phyloP scores from a whole-genome alignment of 164 flowering plant genomes.

The Litsea cubeba region DNA sequence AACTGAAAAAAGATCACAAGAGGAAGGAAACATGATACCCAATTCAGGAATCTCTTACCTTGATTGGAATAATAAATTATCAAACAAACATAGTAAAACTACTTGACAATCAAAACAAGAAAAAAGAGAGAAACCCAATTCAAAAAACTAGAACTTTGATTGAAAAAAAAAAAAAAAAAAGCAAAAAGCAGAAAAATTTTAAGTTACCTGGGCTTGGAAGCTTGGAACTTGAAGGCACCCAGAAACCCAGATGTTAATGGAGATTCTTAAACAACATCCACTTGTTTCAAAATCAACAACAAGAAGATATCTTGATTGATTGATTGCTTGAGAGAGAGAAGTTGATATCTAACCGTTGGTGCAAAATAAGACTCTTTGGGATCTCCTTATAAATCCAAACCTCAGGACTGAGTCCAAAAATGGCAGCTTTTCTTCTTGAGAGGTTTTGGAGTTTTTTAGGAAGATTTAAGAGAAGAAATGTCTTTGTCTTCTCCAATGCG shows the following conservation, averaged over 20 bases:
- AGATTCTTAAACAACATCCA: constrained; percentile 2
- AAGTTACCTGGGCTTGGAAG: constrained; percentile 9
- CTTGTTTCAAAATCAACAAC: too few species aligned
- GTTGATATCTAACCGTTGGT: not conserved
- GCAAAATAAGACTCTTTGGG: not conserved
- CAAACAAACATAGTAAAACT: not conserved
- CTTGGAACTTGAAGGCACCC: not conserved
- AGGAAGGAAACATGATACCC: not conserved
- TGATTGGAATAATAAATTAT: not conserved
- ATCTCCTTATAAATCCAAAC: not conserved
- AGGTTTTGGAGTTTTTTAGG: not conserved
- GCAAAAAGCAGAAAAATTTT: not conserved
- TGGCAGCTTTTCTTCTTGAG: constrained; percentile 3
- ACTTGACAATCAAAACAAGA: not conserved
- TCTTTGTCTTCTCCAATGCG: not conserved
- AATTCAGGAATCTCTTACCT: not conserved
- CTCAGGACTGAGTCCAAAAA: constrained; percentile 7
- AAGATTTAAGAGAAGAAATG: not conserved
- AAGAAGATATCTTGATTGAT: not conserved
- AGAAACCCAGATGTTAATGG: not conserved
- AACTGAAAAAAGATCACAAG: not conserved
- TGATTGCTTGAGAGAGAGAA: not conserved
- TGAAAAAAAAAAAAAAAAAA: not conserved
- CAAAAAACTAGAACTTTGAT: constrained; percentile 1
- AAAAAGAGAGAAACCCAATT: not conserved